Evolutionary conservation across 768 basidiomycete genomes (phyloP).

Genomic region (Tylopilus vinaceipallidus): DNA sequence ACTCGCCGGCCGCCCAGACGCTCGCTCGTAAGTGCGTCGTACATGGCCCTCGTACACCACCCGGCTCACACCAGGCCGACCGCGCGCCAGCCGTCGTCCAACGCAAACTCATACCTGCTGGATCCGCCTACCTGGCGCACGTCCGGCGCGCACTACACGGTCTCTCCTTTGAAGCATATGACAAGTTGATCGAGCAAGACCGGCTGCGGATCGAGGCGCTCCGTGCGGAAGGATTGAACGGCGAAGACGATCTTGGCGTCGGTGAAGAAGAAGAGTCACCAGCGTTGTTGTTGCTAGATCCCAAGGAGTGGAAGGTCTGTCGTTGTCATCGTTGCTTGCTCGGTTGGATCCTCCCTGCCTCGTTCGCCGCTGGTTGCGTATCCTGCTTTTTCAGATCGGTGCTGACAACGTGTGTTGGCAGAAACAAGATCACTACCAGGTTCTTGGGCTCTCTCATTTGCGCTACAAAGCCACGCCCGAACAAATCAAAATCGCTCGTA

Average conservation of each 20-base stretch:
- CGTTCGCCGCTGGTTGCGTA: no score
- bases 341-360: no score
- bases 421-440: slow-evolving; percentile 99
- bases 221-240: slow-evolving; percentile 44
- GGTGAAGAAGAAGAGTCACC: slow-evolving; percentile 85
- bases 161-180: slow-evolving; percentile 81
- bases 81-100: slow-evolving; percentile 30
- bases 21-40: slow-evolving; percentile 27
- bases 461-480: slow-evolving; percentile 83
- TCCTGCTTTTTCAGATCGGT: slow-evolving; percentile 3
- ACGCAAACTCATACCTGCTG: slow-evolving; percentile 73
- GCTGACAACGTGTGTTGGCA: slow-evolving; percentile 30
- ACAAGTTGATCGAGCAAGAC: slow-evolving; percentile 60
- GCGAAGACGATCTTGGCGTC: slow-evolving; percentile 86
- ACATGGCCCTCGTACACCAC: neutral
- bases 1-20: slow-evolving; percentile 9
- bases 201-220: slow-evolving; percentile 49
- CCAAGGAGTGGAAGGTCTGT: slow-evolving; percentile 96
- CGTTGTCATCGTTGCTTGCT: neutral
- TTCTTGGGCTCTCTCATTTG: slow-evolving; percentile 90
- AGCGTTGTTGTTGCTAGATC: slow-evolving; percentile 73
- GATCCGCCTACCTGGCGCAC: slow-evolving; percentile 83
- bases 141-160: slow-evolving; percentile 73
- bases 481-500: slow-evolving; percentile 96
- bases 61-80: slow-evolving; percentile 5